These are phyloP conservation scores for Amaranthus cruentus DNA, from an alignment of 148 eudicot species.

Conservation along the genomic window DNA sequence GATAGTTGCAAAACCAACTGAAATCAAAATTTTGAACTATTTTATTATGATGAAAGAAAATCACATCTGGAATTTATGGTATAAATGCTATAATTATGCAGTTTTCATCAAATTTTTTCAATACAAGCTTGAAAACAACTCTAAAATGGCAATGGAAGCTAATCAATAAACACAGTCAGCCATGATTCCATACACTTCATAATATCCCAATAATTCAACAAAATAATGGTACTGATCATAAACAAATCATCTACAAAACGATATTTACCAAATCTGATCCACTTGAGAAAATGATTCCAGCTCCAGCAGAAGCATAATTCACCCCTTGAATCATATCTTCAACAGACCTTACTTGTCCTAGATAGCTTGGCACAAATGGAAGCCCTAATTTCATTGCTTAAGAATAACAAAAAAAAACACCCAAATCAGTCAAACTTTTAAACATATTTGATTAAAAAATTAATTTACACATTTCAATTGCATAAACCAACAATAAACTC, in stretches of 20 bases:
- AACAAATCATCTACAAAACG: not conserved
- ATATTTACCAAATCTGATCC: conserved; percentile 78
- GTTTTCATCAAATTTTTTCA: too few relatives aligned
- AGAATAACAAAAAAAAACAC: conserved; percentile 11
- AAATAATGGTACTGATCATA: not conserved
- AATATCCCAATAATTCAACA: not conserved
- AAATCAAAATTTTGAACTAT: too few relatives aligned
- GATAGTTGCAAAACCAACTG: too few relatives aligned
- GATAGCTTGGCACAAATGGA: conserved; percentile 81
- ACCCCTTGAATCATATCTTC: conserved; percentile 79
- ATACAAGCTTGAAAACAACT: too few relatives aligned
- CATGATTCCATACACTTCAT: too few relatives aligned
- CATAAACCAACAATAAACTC: not conserved
- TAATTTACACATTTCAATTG: not conserved
- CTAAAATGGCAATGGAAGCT: too few relatives aligned
- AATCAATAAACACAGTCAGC: too few relatives aligned
- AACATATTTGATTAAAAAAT: too few relatives aligned
- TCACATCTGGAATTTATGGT: too few relatives aligned
- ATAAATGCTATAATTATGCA: too few relatives aligned
- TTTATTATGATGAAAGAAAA: too few relatives aligned
- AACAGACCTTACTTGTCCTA: conserved; percentile 55
- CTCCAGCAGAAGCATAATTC: conserved; percentile 96
- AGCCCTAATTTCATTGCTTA: conserved; percentile 71
- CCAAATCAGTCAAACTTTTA: not conserved
- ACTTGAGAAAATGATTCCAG: conserved; percentile 84